phyloP scores from a whole-genome alignment of 148 eudicot genomes.

The Rheum nobile region DNA sequence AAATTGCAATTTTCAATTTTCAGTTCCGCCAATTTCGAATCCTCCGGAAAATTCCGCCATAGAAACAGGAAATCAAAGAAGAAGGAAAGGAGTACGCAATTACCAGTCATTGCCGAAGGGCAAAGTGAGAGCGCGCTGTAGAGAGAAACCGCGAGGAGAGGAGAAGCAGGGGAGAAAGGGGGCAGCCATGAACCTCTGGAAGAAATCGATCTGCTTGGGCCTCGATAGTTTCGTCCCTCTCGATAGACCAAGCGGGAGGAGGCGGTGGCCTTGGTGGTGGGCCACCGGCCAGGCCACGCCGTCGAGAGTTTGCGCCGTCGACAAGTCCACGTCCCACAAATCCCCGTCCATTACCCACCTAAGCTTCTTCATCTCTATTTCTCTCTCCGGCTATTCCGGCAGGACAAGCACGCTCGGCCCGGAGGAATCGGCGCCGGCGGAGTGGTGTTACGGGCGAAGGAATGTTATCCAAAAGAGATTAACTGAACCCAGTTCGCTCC shows the following conservation, averaged over 20 bases:
- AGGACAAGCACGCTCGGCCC: background rate
- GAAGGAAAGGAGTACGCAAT: background rate
- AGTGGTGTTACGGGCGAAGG: background rate
- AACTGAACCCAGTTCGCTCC: too few species aligned
- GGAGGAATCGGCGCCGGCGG: background rate
- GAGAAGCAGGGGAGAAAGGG: conserved; percentile 59
- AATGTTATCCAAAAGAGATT: background rate
- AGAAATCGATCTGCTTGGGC: conserved; percentile 64
- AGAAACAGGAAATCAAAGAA: background rate
- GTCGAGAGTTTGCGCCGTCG: conserved; percentile 63
- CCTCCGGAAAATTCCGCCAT: background rate
- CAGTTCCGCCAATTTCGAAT: background rate
- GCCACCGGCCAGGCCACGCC: conserved; percentile 59
- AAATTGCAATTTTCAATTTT: too few species aligned
- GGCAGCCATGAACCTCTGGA: conserved; percentile 63
- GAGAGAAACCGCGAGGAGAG: conserved; percentile 31
- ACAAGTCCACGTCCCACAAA: conserved; percentile 65
- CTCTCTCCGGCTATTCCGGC: background rate
- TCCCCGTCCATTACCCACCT: conserved; percentile 75
- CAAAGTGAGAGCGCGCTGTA: conserved; percentile 52
- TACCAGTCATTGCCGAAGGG: conserved; percentile 47
- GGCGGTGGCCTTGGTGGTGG: conserved; percentile 13
- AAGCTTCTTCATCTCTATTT: conserved; percentile 42
- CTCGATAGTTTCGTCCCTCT: conserved; percentile 53
- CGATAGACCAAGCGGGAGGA: conserved; percentile 51